Base-by-base conservation (phyloP, 129 eudicot species). In the Sambucus nigra region DNA sequence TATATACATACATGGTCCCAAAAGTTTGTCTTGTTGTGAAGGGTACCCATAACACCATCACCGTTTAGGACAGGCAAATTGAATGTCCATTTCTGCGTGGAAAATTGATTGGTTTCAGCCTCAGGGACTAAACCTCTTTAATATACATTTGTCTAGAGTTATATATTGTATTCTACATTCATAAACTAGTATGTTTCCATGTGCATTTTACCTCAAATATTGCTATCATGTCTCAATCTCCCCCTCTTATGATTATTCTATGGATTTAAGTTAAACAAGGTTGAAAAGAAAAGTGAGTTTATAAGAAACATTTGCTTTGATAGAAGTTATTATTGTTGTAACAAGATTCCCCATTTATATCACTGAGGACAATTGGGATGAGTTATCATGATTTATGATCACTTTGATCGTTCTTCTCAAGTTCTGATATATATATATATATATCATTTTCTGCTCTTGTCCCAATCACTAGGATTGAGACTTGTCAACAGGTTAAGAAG, bases 61-160 rank as follows among this genome's bases (percentile, higher is more conserved):
- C 45, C 13, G 59, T 23, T 4, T 5, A 20, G 51, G 51, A n/a
- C 51, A 17, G 35, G 24, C 40, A 28, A 44, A 27, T 44, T 44
- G 53, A 44, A 59, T 44, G 42, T 42, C 64, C 2, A 25, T 5
- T 27, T 25, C 21, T 51, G 57, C n/a, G 3, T 42, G 17, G 39
- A 57, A 24, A 22, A 39, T 25, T 41, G 19, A 25, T 58, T 58
- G 40, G 38, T 59, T 59, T 42, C 48, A 15, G 48, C 48, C n/a
- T 42, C n/a, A 42, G 14, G n/a, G n/a, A 40, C 15, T 39, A 7
- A 39, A 39, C 45, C 45, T 40, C 46, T 14, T 42, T 16, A 42
- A 9, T 3, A 7, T 35, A 7, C 1, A 35, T 35, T 35, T 35
- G 13, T 35, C 42, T 1, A 7, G 42, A 35, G 13, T 7, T 35